Conservation (phyloP, 2,329 filamentous ascomycete species). For the Arthrobotrys conoides region DNA sequence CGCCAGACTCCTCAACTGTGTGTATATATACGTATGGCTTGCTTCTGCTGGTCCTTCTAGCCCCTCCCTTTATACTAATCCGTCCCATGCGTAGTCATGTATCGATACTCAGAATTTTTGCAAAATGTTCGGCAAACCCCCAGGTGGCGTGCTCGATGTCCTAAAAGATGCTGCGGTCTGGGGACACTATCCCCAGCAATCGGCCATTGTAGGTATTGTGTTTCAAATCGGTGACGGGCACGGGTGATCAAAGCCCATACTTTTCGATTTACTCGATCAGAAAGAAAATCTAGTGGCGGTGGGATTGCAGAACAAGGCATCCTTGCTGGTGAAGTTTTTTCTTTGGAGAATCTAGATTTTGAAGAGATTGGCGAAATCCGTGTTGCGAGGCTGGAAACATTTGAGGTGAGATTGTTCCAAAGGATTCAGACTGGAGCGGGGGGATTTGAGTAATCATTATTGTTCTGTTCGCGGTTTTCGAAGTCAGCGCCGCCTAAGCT, state of each 20-base stretch:
- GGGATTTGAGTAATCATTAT: too few species aligned
- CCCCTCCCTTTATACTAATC: not conserved
- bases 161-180: not conserved
- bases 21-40: too few species aligned
- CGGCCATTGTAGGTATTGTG: not conserved
- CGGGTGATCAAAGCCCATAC: not conserved
- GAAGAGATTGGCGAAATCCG: not conserved
- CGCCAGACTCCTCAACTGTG: too few species aligned
- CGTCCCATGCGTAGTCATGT: not conserved
- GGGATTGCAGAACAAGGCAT: not conserved
- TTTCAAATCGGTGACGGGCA: not conserved
- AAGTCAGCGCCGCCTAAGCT: too few species aligned
- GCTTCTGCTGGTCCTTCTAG: not conserved
- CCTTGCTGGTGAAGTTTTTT: not conserved
- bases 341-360: not conserved
- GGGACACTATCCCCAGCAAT: not conserved
- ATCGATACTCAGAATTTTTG: not conserved
- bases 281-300: not conserved
- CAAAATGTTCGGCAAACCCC: not conserved
- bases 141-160: not conserved
- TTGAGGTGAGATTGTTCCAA: not conserved
- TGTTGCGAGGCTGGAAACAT: not conserved
- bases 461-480: too few species aligned
- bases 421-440: too few species aligned
- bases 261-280: not conserved